These are phyloP conservation scores for Backusella parvicylindrica DNA, from an alignment of 192 early-diverging fungal genomes.

Conservation along the genomic window DNA sequence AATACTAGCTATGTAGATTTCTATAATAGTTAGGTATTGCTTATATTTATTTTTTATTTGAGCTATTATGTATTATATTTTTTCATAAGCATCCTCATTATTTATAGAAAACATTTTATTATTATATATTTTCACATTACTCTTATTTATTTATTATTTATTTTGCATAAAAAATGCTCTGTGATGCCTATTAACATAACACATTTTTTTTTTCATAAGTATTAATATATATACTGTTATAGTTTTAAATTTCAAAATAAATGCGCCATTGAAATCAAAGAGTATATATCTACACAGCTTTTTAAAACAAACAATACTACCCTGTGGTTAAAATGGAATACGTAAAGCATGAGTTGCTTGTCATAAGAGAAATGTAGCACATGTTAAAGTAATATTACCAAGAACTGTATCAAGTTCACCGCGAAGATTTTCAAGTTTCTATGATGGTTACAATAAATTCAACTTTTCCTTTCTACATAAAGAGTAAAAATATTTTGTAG, in stretches of 20 bases:
- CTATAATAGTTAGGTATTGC: neutral
- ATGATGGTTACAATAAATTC: neutral
- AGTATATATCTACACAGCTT: too few species aligned
- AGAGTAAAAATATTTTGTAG: neutral
- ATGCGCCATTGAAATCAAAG: too few species aligned
- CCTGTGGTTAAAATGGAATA: neutral
- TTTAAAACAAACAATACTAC: neutral
- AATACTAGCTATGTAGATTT: neutral
- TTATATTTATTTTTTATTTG: neutral
- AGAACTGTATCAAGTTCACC: slow-evolving; percentile 60
- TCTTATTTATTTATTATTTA: neutral
- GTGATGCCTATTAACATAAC: neutral
- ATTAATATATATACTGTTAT: too few species aligned
- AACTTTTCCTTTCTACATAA: neutral
- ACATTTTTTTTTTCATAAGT: neutral
- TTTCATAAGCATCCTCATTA: neutral
- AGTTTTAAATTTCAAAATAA: too few species aligned
- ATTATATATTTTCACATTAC: neutral
- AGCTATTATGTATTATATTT: neutral
- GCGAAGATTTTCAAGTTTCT: slow-evolving; percentile 64
- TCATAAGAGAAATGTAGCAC: neutral
- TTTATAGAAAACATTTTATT: neutral
- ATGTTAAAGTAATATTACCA: neutral
- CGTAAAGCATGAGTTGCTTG: neutral
- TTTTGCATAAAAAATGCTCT: neutral